phyloP scores from a whole-genome alignment of 2,329 filamentous ascomycete genomes.

The Talaromyces sp. region DNA sequence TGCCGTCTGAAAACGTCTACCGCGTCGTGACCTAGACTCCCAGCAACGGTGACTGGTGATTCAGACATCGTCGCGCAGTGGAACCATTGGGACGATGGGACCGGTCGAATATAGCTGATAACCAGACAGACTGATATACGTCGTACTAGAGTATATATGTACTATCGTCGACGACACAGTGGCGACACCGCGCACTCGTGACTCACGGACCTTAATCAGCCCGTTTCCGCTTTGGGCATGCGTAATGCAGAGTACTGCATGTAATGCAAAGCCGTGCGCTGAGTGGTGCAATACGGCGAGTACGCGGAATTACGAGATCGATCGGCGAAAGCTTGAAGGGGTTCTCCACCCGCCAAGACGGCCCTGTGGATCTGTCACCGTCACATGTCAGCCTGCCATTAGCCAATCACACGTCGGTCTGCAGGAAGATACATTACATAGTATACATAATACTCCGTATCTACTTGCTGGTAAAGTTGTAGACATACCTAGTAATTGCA shows the following conservation, averaged over 20 bases:
- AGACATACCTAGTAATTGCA: too few relatives aligned
- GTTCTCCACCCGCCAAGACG: slow-evolving; percentile 2
- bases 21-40: not conserved
- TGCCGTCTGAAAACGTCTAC: not conserved
- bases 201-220: not conserved
- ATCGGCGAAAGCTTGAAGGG: slow-evolving; percentile 2
- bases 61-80: not conserved
- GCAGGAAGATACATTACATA: not conserved
- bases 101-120: not conserved
- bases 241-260: not conserved
- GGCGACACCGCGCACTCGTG: not conserved
- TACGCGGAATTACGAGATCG: not conserved
- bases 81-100: not conserved
- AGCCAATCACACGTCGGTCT: not conserved
- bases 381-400: not conserved
- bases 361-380: not conserved
- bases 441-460: too few relatives aligned
- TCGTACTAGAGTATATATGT: not conserved
- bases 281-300: not conserved
- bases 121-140: not conserved
- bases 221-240: not conserved
- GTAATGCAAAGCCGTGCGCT: not conserved
- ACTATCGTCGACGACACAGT: not conserved
- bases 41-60: not conserved
- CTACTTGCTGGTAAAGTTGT: too few relatives aligned